Evolutionary conservation across 2,329 filamentous ascomycete genomes (phyloP), one percentile per base, ranked within the genome.

Genomic region (Nannizziopsis barbatae): DNA sequence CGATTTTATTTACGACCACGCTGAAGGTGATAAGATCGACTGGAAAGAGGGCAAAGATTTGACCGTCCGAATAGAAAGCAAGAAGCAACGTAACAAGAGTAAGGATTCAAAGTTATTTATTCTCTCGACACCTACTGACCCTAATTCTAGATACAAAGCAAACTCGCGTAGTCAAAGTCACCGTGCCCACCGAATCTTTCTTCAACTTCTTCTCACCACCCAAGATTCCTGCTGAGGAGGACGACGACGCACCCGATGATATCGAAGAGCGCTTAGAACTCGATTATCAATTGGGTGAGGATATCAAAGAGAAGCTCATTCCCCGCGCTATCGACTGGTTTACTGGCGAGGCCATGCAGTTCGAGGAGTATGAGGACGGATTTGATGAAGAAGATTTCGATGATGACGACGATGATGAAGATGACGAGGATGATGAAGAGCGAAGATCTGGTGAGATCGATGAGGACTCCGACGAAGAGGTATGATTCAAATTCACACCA

Each of bases 11-110:
- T 98, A 98, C 67, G 92, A 98, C 67, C 92, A 98, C 65, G 92
- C 93, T 50, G 90, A 98, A 69, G 92, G 93, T 56, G 86, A 95
- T 67, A 92, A 94, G 77, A 94, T 98, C 62, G 84, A 95, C 60
- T 98, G 92, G 92, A 92, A 94, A 73, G 73, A 81, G 8, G 84
- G 84, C 61, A 88, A 94, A 70, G 92, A 98, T 64, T 75, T 98
- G 59, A 98, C 92, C 40, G 85, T 96, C 56, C 83, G 86, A 58
- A 75, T 96, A 52, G 92, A 98, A 77, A 93, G 87, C 77, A 98
- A 98, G 81, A 98, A 98, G 78, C 92, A 98, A 75, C 81, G 92
- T 56, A 98, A 98, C 75, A 98, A 96, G 81, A 96, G 92, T 98
- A 76, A 73, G 80, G 66, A n/a, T 14, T 10, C 10, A 17, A 11